Evolutionary conservation across 2,329 filamentous ascomycete species (phyloP), one percentile per base, ranked within the genome.

Genomic region (Paecilomyces fulvus): DNA sequence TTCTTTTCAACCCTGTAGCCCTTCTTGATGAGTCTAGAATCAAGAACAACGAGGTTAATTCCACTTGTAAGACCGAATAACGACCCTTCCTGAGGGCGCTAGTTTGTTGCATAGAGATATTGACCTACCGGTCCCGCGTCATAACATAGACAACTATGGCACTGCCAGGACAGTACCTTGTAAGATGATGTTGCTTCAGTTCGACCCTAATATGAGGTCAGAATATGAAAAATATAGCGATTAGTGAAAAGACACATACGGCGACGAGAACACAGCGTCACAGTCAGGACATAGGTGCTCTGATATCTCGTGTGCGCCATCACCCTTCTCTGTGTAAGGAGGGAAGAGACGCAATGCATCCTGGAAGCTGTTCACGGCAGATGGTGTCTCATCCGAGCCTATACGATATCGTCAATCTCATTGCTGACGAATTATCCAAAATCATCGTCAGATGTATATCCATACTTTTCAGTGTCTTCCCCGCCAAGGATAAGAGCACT

Each of bases 1-100:
- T 62, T 62, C 48, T 66, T 68, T 53, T 69, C 67, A 59, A 69
- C 61, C 9, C 67, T 63, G 52, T 68, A 69, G 8, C 67, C 67
- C 55, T 65, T 68, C 9, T 65, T 68, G 52, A 69, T 69, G 11
- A 68, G 58, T 17, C 67, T 69, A 30, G 3, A 17, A 43, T 2
- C n/a, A 30, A 25, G 21, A 49, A 56, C 53, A 58, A 48, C 48
- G n/a, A 7, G 6, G 28, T 48, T 49, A 21, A 48, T 25, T 4
- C 30, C 14, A 56, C 7, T 53, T 21, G 55, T 6, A 58, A 33
- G 14, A 33, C n/a, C 9, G 48, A 20, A 20, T 11, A 14, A 14
- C 14, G 37, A 43, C 7, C 37, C 37, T 8, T 8, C 48, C 12
- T 7, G 10, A 6, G n/a, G 51, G 43, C 23, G 11, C 10, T 49